phyloP scores from a whole-genome alignment of 2,329 filamentous ascomycete genomes.

The Zymoseptoria pseudotritici region DNA sequence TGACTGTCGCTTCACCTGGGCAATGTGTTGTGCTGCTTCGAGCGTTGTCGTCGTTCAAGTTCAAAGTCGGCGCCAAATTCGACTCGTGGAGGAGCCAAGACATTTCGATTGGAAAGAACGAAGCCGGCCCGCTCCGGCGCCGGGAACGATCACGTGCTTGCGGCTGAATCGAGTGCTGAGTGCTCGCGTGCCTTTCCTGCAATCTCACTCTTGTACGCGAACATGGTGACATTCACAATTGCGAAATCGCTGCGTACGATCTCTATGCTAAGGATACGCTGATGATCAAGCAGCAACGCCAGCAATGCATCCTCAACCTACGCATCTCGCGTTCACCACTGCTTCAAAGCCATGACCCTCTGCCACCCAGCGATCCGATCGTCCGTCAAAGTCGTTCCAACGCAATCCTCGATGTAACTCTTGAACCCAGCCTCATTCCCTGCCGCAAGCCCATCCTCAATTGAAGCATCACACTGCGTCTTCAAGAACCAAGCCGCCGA shows the following conservation, averaged over 20 bases:
- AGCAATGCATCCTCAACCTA: neutral
- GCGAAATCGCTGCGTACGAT: too few relatives aligned
- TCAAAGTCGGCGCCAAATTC: neutral
- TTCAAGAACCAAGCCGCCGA: conserved; percentile 56
- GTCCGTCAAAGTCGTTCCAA: conserved; percentile 42
- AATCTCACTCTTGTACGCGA: neutral
- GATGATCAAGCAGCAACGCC: neutral
- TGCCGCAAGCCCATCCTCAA: conserved; percentile 39
- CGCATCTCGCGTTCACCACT: conserved; percentile 11
- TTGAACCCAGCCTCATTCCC: conserved; percentile 45
- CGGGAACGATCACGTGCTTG: neutral
- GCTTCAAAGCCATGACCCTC: conserved; percentile 34
- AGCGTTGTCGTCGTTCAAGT: conserved; percentile 8
- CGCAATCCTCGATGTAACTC: conserved; percentile 48
- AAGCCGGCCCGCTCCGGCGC: neutral
- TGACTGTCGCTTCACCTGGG: conserved; percentile 16
- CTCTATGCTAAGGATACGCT: neutral
- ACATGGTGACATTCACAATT: too few relatives aligned
- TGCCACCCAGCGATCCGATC: conserved; percentile 45
- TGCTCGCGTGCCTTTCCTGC: neutral
- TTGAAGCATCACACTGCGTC: conserved; percentile 44
- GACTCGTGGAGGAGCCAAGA: neutral
- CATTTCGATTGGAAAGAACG: neutral
- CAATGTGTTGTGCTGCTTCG: conserved; percentile 14
- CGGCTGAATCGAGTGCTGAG: neutral